Evolutionary conservation across 2,329 filamentous ascomycete genomes (phyloP).

Genomic region (Sclerotinia spermophila): DNA sequence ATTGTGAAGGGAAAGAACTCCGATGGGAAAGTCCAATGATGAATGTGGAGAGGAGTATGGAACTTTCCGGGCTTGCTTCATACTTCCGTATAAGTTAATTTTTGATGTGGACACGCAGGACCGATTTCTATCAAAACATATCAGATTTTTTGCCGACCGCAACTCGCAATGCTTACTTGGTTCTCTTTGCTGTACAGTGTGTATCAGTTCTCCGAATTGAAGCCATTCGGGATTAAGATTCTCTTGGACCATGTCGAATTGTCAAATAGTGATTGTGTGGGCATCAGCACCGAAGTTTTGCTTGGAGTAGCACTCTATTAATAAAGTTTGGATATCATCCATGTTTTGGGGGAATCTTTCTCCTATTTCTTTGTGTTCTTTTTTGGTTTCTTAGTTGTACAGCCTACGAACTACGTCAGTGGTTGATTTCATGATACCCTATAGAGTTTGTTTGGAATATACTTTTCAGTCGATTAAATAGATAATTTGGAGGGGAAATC

Average conservation of each 20-base stretch:
- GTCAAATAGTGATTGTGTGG: background rate
- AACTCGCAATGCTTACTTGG: background rate
- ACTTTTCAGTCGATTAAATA: background rate
- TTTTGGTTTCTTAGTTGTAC: background rate
- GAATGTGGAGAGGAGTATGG: background rate
- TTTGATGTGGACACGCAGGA: background rate
- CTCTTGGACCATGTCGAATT: background rate
- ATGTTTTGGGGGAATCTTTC: background rate
- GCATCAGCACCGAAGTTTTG: background rate
- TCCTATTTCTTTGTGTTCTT: background rate
- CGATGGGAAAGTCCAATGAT: background rate
- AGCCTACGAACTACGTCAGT: slow-evolving; percentile 3
- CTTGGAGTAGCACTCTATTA: background rate
- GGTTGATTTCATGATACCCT: background rate
- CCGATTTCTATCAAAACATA: background rate
- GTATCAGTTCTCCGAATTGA: background rate
- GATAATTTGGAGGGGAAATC: background rate
- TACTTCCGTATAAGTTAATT: background rate
- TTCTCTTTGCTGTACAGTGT: background rate
- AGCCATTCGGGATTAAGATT: background rate
- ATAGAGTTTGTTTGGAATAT: background rate
- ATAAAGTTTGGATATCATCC: background rate
- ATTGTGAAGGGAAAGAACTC: background rate
- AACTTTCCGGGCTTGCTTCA: background rate
- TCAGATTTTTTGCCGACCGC: background rate